Conservation (phyloP, 495 filamentous ascomycete species). For the Lentithecium fluviatile region DNA sequence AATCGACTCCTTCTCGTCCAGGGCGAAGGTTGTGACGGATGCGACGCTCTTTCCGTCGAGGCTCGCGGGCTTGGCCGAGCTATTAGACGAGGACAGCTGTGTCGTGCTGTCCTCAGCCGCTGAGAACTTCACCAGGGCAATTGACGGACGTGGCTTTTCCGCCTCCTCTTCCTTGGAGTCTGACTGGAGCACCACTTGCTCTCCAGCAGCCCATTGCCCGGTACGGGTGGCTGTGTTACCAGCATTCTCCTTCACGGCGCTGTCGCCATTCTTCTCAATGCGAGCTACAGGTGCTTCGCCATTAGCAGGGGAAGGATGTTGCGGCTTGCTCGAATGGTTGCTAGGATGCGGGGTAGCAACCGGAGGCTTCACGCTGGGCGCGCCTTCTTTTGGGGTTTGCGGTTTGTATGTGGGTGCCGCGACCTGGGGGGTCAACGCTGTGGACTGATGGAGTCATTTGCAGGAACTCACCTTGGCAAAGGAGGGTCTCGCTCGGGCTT, state of each 20-base stretch:
- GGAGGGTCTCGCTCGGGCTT: slow-evolving; percentile 42
- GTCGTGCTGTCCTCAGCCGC: slow-evolving; percentile 48
- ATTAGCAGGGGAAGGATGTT: background rate
- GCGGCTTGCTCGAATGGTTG: slow-evolving; percentile 6
- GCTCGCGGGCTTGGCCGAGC: slow-evolving; percentile 79
- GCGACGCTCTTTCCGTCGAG: slow-evolving; percentile 88
- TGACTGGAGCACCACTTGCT: slow-evolving; percentile 14
- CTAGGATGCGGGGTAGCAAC: slow-evolving; percentile 9
- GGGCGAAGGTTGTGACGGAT: slow-evolving; percentile 83
- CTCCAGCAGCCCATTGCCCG: slow-evolving; percentile 30
- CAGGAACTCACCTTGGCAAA: slow-evolving; percentile 55
- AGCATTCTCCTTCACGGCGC: slow-evolving; percentile 17
- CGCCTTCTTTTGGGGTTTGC: slow-evolving; percentile 12
- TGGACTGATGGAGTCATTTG: background rate
- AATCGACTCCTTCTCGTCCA: slow-evolving; percentile 93
- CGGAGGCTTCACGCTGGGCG: slow-evolving; percentile 6
- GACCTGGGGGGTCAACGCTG: slow-evolving; percentile 43
- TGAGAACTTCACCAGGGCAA: slow-evolving; percentile 29
- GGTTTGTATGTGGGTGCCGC: slow-evolving; percentile 50
- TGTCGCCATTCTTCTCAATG: slow-evolving; percentile 4
- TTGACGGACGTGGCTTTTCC: slow-evolving; percentile 21
- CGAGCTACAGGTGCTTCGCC: slow-evolving; percentile 17
- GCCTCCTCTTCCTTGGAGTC: slow-evolving; percentile 27
- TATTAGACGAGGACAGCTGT: slow-evolving; percentile 63
- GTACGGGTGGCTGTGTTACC: slow-evolving; percentile 22